Conservation (phyloP, 768 basidiomycete genomes). For the Phanerodontia chrysosporium region DNA sequence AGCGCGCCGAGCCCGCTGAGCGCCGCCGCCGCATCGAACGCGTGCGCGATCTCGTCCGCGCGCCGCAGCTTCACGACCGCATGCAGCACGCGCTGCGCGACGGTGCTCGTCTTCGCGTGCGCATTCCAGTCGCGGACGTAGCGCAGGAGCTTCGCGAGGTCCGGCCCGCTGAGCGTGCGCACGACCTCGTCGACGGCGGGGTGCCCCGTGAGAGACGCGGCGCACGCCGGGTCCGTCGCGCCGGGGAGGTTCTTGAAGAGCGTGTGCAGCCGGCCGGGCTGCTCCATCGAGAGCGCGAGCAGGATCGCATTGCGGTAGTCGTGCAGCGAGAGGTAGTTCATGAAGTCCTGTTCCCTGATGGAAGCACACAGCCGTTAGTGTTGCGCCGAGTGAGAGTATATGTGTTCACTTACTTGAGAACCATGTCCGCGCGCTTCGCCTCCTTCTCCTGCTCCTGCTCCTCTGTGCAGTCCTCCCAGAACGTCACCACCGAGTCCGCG, state of each 20-base stretch:
- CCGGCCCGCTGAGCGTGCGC: conserved; percentile 60
- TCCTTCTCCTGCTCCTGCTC: conserved; percentile 76
- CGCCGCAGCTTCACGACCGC: conserved; percentile 75
- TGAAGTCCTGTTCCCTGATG: conserved; percentile 91
- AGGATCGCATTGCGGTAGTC: conserved; percentile 91
- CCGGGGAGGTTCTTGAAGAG: conserved; percentile 67
- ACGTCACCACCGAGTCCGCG: conserved; percentile 92
- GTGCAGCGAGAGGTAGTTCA: conserved; percentile 81
- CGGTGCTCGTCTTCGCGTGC: conserved; percentile 77
- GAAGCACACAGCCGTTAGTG: too few relatives aligned
- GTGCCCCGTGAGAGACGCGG: conserved; percentile 57
- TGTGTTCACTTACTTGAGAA: conserved; percentile 64
- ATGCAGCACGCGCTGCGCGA: conserved; percentile 83
- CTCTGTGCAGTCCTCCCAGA: conserved; percentile 95
- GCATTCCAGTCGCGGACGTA: conserved; percentile 94
- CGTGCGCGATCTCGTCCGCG: conserved; percentile 67
- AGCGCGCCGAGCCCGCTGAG: conserved; percentile 14
- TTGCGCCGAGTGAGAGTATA: neutral
- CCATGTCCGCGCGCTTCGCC: conserved; percentile 62
- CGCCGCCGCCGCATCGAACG: conserved; percentile 40
- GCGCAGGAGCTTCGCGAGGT: conserved; percentile 75
- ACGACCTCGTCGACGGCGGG: conserved; percentile 79
- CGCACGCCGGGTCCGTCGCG: neutral
- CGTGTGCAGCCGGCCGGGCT: conserved; percentile 80
- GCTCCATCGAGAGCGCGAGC: conserved; percentile 88